Percentiles rank a stretch among this genome's conserved stretches.
phyloP scores from a whole-genome alignment of 2,329 filamentous ascomycete genomes.

The Lasiodiplodia gonubiensis region DNA sequence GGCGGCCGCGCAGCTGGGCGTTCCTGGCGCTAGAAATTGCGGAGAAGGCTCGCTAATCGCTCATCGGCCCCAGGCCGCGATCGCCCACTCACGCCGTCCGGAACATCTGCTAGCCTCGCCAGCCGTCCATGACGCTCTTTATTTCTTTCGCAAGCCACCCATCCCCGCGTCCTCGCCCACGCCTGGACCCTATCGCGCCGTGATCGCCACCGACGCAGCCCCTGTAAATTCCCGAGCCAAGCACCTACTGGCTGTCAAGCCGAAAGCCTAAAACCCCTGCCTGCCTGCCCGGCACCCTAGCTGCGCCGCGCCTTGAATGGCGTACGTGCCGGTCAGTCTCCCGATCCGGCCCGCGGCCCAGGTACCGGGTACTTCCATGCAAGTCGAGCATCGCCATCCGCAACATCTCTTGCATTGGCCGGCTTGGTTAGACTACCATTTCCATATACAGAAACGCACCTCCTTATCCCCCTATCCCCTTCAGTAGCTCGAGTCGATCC shows the following conservation, averaged over 20 bases:
- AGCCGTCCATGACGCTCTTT: background rate
- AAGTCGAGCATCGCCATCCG: background rate
- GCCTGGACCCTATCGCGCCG: no score
- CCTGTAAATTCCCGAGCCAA: no score
- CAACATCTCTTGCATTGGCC: no score
- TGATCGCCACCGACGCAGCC: no score
- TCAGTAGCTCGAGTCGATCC: constrained; percentile 52
- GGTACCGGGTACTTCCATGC: background rate
- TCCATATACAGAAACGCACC: background rate
- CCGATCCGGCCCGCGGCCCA: background rate
- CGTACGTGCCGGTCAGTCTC: background rate
- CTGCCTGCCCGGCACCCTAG: background rate
- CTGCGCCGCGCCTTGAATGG: background rate
- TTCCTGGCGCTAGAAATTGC: background rate
- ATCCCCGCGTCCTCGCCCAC: no score
- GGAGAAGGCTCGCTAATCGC: background rate
- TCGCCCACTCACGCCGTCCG: background rate
- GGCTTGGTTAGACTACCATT: background rate
- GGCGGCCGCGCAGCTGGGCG: background rate
- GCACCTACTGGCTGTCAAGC: no score
- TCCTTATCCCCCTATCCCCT: background rate
- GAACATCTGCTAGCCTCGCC: background rate
- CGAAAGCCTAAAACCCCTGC: background rate
- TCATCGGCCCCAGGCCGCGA: no score
- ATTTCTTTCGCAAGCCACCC: background rate